Base-by-base conservation (phyloP, 1,139 yeast genomes). In the Debaryomyces psychrophilus region DNA sequence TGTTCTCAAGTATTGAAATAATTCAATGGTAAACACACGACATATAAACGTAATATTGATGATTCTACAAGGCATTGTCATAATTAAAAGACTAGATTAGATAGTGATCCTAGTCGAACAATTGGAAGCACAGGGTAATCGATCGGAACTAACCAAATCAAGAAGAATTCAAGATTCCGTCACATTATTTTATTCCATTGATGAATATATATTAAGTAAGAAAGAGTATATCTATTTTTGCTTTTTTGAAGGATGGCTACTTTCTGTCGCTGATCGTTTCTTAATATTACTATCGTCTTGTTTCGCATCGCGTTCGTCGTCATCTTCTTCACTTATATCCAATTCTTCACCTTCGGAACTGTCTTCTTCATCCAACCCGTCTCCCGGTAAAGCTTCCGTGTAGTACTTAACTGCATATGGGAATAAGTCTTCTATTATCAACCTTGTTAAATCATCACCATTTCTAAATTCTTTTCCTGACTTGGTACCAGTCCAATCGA, bases 331-430 rank as follows among this genome's bases (percentile, higher is more conserved):
- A 35, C 81, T 76, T 31, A 83, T 59, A 54, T 79, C 84, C 53
- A 79, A 68, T 49, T 76, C 83, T 53, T 79, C 85, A 15, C 83
- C 82, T 51, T 75, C 80, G 0, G 71, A 73, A 36, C 75, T 77
- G 53, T 82, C 81, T 9, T 74, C 82, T 22, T 74, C 80, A 3
- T 72, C 77, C 37, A 76, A 80, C 23, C 76, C 86, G 39, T 79
- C 84, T 15, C 79, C 73, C 2, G 81, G 76, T 51, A 77, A 80
- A 56, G 90, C 90, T 55, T 83, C 81, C 1, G 87, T 81, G 57
- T 85, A 87, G 59, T 85, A 85, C 56, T 83, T 85, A 20, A 85
- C 83, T 14, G 90, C 87, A 57, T 82, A 81, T 17, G 90, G 88
- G 57, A 79, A 86, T 29, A 87, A 61, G 57, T 86, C 90, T 37